Conservation (phyloP, 345 rosid genomes). For the Linum tenue region DNA sequence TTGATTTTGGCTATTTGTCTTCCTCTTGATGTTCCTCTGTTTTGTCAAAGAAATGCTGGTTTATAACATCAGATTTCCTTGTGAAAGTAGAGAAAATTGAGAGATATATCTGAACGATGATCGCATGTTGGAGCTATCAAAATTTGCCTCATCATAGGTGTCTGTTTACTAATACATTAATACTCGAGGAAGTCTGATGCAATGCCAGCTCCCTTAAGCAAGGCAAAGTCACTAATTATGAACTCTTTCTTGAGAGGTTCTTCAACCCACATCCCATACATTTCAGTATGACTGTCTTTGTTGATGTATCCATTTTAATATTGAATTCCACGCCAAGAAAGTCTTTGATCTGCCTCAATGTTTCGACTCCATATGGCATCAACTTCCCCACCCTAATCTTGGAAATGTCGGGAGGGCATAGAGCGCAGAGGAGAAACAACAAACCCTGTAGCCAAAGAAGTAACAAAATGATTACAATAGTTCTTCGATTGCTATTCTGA, state of each 20-base stretch:
- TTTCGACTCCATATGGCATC: constrained; percentile 67
- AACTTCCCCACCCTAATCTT: constrained; percentile 84
- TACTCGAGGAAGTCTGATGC: too few relatives aligned
- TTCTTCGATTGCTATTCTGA: too few relatives aligned
- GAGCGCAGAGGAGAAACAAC: constrained; percentile 65
- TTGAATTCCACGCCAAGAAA: constrained; percentile 58
- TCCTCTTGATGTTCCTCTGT: too few relatives aligned
- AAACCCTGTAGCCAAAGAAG: constrained; percentile 42
- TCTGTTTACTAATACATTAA: too few relatives aligned
- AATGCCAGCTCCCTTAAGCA: too few relatives aligned
- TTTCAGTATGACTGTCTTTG: constrained; percentile 62
- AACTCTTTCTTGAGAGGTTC: constrained; percentile 64
- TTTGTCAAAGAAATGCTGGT: too few relatives aligned
- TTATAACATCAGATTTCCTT: too few relatives aligned
- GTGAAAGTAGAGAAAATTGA: too few relatives aligned
- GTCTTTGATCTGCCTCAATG: constrained; percentile 58
- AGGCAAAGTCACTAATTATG: constrained; percentile 19
- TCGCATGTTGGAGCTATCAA: too few relatives aligned
- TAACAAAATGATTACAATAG: neutral
- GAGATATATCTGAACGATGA: too few relatives aligned
- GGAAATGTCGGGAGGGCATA: constrained; percentile 68
- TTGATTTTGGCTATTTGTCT: too few relatives aligned
- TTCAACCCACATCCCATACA: constrained; percentile 73
- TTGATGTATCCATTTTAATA: constrained; percentile 58
- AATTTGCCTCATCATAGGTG: too few relatives aligned